phyloP scores from a whole-genome alignment of 225 moss, liverwort and hornwort genomes.

The Lunularia cruciata region DNA sequence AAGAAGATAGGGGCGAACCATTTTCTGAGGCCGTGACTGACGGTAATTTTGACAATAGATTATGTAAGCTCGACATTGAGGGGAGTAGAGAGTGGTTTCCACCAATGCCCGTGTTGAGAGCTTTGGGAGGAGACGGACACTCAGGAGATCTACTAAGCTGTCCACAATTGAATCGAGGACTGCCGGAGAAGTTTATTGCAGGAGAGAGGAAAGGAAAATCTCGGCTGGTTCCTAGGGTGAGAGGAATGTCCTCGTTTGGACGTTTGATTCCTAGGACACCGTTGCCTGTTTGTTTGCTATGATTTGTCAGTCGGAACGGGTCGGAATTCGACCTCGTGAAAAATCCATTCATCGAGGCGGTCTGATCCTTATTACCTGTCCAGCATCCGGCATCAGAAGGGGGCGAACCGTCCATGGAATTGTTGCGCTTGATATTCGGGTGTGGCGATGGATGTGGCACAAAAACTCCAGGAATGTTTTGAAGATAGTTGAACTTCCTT shows the following conservation, averaged over 20 bases:
- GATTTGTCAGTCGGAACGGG: slow-evolving; percentile 12
- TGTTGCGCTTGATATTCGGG: slow-evolving; percentile 31
- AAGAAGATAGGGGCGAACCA: slow-evolving; percentile 20
- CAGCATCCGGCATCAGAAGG: slow-evolving; percentile 28
- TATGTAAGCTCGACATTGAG: slow-evolving; percentile 87
- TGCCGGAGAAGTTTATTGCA: slow-evolving; percentile 23
- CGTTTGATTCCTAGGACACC: slow-evolving; percentile 45
- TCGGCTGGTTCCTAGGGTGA: slow-evolving; percentile 8
- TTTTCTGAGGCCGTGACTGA: slow-evolving; percentile 50
- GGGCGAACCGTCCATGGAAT: slow-evolving; percentile 20
- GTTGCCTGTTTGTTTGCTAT: slow-evolving; percentile 19
- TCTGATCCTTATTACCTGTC: slow-evolving; percentile 25
- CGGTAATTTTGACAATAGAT: slow-evolving; percentile 78
- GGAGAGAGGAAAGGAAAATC: slow-evolving; percentile 36
- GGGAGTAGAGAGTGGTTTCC: slow-evolving; percentile 50
- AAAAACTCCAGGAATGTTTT: slow-evolving; percentile 57
- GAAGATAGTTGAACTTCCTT: slow-evolving; percentile 53
- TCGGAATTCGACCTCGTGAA: slow-evolving; percentile 30
- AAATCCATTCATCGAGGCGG: slow-evolving; percentile 20
- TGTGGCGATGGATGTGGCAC: slow-evolving; percentile 48
- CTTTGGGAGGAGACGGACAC: slow-evolving; percentile 46
- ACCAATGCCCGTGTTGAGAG: slow-evolving; percentile 43
- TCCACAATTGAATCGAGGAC: slow-evolving; percentile 32
- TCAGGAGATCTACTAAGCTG: slow-evolving; percentile 54
- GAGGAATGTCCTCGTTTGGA: slow-evolving; percentile 30